phyloP scores from a whole-genome alignment of 257 asterid species.

The Ballota nigra region DNA sequence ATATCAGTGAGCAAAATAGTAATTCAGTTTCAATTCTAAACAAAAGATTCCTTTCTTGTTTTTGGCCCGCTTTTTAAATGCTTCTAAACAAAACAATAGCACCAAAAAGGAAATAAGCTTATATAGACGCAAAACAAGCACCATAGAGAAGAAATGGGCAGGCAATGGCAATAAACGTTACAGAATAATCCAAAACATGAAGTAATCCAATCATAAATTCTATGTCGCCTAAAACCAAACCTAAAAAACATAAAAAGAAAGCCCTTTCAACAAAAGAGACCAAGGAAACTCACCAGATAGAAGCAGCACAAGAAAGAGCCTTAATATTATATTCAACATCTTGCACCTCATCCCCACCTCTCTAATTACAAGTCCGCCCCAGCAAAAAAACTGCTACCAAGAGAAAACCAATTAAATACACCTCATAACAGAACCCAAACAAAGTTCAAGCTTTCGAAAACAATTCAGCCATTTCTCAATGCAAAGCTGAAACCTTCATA shows the following conservation, averaged over 20 bases:
- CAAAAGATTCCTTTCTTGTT: not conserved
- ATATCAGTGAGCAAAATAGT: not conserved
- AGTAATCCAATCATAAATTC: constrained; percentile 7
- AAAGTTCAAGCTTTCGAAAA: constrained; percentile 11
- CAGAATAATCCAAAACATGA: not conserved
- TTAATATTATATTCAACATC: constrained; percentile 28
- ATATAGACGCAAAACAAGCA: constrained; percentile 2
- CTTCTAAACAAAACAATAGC: not conserved
- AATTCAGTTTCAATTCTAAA: constrained; percentile 1
- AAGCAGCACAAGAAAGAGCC: constrained; percentile 45
- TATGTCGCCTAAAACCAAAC: constrained; percentile 18
- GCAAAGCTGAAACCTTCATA: constrained; percentile 12
- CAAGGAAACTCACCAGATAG: constrained; percentile 48
- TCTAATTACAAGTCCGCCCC: constrained; percentile 20
- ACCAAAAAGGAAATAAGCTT: not conserved
- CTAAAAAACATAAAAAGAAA: not conserved
- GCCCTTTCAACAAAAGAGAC: not conserved
- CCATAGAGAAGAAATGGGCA: not conserved
- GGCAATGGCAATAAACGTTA: not conserved
- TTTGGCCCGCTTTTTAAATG: not conserved
- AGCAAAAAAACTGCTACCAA: constrained; percentile 22
- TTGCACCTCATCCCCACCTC: constrained; percentile 50
- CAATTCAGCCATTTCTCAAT: not conserved
- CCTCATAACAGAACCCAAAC: constrained; percentile 2
- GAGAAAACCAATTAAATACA: not conserved